phyloP scores from a whole-genome alignment of 2,329 filamentous ascomycete species.

The Trichophyton simii region DNA sequence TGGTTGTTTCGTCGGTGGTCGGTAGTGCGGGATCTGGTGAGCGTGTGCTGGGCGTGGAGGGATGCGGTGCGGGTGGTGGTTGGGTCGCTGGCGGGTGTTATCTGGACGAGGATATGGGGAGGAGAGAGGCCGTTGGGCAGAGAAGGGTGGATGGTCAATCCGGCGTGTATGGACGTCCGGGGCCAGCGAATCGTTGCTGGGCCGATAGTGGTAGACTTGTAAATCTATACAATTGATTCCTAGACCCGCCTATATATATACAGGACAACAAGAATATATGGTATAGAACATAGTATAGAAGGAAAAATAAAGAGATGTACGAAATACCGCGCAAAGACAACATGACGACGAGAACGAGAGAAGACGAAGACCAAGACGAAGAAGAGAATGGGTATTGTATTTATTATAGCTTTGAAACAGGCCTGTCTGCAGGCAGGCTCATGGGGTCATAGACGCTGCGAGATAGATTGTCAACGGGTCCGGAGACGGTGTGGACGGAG shows the following conservation, averaged over 20 bases:
- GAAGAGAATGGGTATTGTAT: not conserved
- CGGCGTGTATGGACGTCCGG: slow-evolving; percentile 34
- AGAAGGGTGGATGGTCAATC: slow-evolving; percentile 47
- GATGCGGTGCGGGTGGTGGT: slow-evolving; percentile 39
- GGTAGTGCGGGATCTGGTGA: slow-evolving; percentile 8
- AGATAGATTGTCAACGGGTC: slow-evolving; percentile 51
- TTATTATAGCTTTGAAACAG: slow-evolving; percentile 32
- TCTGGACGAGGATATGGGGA: slow-evolving; percentile 50
- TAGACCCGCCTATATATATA: not conserved
- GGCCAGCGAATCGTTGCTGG: slow-evolving; percentile 28
- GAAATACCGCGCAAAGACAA: not conserved
- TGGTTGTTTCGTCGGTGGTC: slow-evolving; percentile 8
- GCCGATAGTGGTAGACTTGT: slow-evolving; percentile 10
- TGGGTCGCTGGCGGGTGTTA: slow-evolving; percentile 40
- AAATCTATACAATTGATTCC: not conserved
- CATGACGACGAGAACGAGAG: too few relatives aligned
- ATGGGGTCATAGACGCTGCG: slow-evolving; percentile 46
- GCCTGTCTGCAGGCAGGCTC: slow-evolving; percentile 37
- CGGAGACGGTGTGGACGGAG: slow-evolving; percentile 44
- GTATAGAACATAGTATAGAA: too few relatives aligned
- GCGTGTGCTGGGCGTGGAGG: slow-evolving; percentile 33
- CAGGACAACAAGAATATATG: not conserved
- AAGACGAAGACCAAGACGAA: not conserved
- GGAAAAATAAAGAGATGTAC: not conserved
- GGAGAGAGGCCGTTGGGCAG: slow-evolving; percentile 26